These are phyloP conservation scores for Magnolia changhungtana DNA, from an alignment of 164 flowering plant genomes.

Conservation along the genomic window DNA sequence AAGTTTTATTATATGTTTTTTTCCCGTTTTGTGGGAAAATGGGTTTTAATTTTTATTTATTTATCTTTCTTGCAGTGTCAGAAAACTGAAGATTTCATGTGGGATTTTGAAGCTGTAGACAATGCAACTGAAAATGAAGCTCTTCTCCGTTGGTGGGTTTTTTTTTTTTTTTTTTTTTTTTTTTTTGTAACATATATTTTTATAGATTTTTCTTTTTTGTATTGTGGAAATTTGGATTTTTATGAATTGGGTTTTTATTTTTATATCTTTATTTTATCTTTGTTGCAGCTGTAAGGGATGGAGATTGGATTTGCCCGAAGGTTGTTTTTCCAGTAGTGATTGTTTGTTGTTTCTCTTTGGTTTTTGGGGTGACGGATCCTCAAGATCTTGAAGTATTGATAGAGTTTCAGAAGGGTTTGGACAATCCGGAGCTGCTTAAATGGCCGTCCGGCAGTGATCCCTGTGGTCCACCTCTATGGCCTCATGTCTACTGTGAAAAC, in stretches of 20 bases:
- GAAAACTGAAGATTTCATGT: too few relatives aligned
- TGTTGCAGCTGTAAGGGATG: slow-evolving; percentile 17
- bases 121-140: too few relatives aligned
- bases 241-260: not conserved
- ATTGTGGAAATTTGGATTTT: not conserved
- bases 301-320: slow-evolving; percentile 5
- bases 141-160: too few relatives aligned
- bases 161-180: not conserved
- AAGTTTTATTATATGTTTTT: too few relatives aligned
- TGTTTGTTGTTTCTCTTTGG: slow-evolving; percentile 16
- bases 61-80: too few relatives aligned
- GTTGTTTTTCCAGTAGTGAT: slow-evolving; percentile 10
- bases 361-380: slow-evolving; percentile 46
- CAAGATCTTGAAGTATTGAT: slow-evolving; percentile 50
- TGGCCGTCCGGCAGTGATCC: slow-evolving; percentile 79
- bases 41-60: too few relatives aligned
- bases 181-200: not conserved
- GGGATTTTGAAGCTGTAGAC: too few relatives aligned
- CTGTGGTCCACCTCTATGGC: slow-evolving; percentile 67
- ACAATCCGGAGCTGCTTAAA: slow-evolving; percentile 63
- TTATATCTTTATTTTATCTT: not conserved
- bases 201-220: not conserved
- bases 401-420: slow-evolving; percentile 61
- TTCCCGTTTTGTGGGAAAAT: too few relatives aligned
- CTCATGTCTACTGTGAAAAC: slow-evolving; percentile 53